Base-by-base conservation (phyloP, 352 stramenopile genomes). In the Globisporangium alternatum region DNA sequence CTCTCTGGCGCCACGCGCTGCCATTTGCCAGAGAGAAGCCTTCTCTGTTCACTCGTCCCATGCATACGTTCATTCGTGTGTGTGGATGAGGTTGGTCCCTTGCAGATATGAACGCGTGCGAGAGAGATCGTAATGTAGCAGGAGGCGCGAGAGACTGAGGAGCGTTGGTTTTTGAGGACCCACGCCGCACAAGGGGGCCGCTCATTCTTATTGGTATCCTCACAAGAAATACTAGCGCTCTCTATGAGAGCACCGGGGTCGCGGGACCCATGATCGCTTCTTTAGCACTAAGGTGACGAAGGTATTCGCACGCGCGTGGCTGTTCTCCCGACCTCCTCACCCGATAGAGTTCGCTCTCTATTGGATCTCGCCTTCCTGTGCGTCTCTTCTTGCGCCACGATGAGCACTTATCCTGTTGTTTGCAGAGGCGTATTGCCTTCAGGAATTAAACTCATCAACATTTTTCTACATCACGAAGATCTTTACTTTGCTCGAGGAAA, bases 211-310 rank as follows among this genome's bases (percentile, higher is more conserved):
- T 54, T 39, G 19, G n/a, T 54, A 52, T 58, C 30, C 4, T 41
- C 21, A 10, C 47, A 58, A n/a, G n/a, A 61, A 74, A 71, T 85
- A 67, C 81, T 88, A 88, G 81, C 81, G 78, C 77, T 80, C 74
- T 73, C 56, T 31, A 41, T 56, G 58, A 66, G 68, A 80, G 81
- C 81, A 86, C 80, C 80, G 81, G 80, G 81, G 83, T 91, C 80
- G 44, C 72, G 81, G 81, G 81, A 91, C 83, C 78, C 80, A 87
- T 88, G 81, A 91, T 90, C 77, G 75, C 74, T 68, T 76, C 35
- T 60, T 58, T 66, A 67, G 62, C 73, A 69, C 76, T 66, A 86
- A 88, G 81, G 79, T 80, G 80, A 79, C 60, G 79, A 90, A 88
- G 79, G 81, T 90, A 88, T 81, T 76, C 53, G 52, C 30, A 31